Base-by-base conservation (phyloP, 805 yeast species). In the Starmerella gropengiesseri region DNA sequence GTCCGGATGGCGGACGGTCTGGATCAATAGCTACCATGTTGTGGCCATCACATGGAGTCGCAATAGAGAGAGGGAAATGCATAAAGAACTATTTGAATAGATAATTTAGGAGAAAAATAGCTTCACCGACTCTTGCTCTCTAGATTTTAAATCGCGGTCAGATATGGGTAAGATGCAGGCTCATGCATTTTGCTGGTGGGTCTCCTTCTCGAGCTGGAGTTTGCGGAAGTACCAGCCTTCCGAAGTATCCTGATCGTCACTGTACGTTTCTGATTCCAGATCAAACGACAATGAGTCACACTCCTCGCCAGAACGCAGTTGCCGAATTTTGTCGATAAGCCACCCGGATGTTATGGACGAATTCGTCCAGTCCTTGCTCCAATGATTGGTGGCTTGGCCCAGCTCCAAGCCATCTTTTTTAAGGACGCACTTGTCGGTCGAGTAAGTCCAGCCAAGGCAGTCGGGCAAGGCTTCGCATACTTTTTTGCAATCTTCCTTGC, bases 301-400 rank as follows among this genome's bases (percentile, higher is more conserved):
- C 1, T 18, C 23, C 7, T 43, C 42, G 8, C 30, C 33, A 2
- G 43, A 41, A 6, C 65, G 51, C 41, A 49, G 25, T n/a, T 31
- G 42, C 2, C 59, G 48, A 32, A 63, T 61, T 14, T 61, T 49
- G 23, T 62, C 65, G 9, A 60, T 32, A 39, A 45, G 48, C 61
- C 60, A 63, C 4, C 61, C 65, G 3, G 62, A 51, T 13, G 43
- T 48, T 3, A 54, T 40, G 4, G 38, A 14, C 8, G 19, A 32
- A 6, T 31, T 21, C 12, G 43, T 45, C n/a, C 44, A 46, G 22
- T 44, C 45, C 16, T 13, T 25, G 16, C 33, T 26, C 20, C 43
- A 30, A 18, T 37, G 31, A 38, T 46, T 39, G 7, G 35, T 17
- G 22, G 44, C 42, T 5, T 7, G 28, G 11, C 59, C 60, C 5